Evolutionary conservation across 192 early-diverging fungal genomes (phyloP).

Genomic region (Podochytrium sp.): DNA sequence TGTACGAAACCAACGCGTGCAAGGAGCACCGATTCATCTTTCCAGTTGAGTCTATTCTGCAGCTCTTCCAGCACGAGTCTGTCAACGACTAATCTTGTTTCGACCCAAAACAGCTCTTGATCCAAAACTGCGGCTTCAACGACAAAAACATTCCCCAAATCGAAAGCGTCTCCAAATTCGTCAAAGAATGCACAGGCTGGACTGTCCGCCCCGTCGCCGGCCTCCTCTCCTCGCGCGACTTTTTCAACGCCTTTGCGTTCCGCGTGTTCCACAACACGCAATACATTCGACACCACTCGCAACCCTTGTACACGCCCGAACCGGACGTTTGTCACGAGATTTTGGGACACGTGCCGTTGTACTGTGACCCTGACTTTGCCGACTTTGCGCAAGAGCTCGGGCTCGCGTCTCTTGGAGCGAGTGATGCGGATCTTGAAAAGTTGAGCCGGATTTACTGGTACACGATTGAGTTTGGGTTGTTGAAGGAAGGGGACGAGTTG

Average conservation of each 20-base stretch:
- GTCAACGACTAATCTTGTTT: neutral
- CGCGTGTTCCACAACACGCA: conserved; percentile 97
- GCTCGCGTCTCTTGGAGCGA: conserved; percentile 88
- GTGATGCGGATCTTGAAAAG: conserved; percentile 89
- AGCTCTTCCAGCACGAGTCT: too few relatives aligned
- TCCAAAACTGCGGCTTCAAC: conserved; percentile 89
- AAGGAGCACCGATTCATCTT: conserved; percentile 90
- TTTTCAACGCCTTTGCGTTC: conserved; percentile 95
- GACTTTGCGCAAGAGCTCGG: conserved; percentile 95
- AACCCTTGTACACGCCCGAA: conserved; percentile 92
- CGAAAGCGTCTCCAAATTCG: conserved; percentile 83
- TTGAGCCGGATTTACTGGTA: conserved; percentile 81
- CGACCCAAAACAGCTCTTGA: conserved; percentile 52
- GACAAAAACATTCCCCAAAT: conserved; percentile 88
- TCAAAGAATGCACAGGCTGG: conserved; percentile 94
- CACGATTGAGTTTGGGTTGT: conserved; percentile 93
- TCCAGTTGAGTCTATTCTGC: conserved; percentile 51
- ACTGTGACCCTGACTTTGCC: conserved; percentile 80
- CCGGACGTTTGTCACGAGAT: conserved; percentile 95
- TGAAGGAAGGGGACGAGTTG: conserved; percentile 69
- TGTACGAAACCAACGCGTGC: conserved; percentile 89
- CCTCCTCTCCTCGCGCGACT: conserved; percentile 88
- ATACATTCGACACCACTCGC: conserved; percentile 93
- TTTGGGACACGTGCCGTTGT: conserved; percentile 84
- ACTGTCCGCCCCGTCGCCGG: conserved; percentile 95